Percentiles rank a stretch among this genome's conserved stretches.
These are phyloP conservation scores for Carpinus fangiana DNA, from an alignment of 306 rosid species.

Conservation along the genomic window DNA sequence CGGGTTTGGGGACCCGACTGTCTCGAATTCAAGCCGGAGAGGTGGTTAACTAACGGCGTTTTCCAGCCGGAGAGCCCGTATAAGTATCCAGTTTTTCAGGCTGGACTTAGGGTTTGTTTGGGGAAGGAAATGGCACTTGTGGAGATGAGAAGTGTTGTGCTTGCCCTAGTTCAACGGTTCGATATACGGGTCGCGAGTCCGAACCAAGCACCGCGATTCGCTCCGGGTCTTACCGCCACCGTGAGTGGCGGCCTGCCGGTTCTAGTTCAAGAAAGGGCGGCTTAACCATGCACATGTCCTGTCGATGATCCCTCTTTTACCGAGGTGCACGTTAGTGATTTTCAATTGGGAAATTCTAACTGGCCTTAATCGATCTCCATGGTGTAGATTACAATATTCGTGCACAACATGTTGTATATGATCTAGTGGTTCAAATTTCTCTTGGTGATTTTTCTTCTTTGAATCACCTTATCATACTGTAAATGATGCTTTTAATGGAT, in stretches of 20 bases:
- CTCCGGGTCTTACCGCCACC: conserved; percentile 73
- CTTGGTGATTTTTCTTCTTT: background rate
- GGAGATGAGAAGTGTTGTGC: conserved; percentile 56
- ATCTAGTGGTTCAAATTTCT: background rate
- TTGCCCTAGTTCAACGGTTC: conserved; percentile 42
- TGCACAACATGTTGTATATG: background rate
- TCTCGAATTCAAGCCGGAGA: conserved; percentile 59
- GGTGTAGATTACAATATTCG: background rate
- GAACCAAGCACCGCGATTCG: conserved; percentile 39
- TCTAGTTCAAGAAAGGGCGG: conserved; percentile 39
- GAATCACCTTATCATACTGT: background rate
- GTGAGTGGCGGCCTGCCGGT: conserved; percentile 73
- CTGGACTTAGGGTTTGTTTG: conserved; percentile 77
- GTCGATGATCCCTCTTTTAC: background rate
- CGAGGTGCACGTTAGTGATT: background rate
- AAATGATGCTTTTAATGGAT: background rate
- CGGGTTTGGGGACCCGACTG: conserved; percentile 75
- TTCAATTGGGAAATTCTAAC: background rate
- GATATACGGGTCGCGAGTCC: conserved; percentile 41
- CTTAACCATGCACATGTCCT: background rate
- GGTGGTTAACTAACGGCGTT: conserved; percentile 63
- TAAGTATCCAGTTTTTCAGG: conserved; percentile 86
- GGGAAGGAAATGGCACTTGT: conserved; percentile 78
- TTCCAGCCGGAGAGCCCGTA: conserved; percentile 50
- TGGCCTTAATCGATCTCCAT: no score